Base-by-base conservation (phyloP, 768 basidiomycete species). In the Pilatotrama ljubarskyi region DNA sequence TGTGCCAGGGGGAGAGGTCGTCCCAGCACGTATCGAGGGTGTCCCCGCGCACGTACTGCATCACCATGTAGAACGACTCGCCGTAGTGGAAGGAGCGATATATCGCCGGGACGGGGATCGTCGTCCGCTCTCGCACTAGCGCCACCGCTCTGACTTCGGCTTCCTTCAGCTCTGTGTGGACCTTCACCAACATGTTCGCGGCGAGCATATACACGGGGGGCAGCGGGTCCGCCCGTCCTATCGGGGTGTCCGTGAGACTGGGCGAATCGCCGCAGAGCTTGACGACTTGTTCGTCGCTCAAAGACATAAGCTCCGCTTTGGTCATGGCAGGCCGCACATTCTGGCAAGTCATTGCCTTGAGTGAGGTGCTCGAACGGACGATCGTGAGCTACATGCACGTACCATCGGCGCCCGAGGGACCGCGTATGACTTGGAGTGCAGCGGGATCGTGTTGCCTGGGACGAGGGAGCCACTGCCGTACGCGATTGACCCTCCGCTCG, bases 51-150 rank as follows among this genome's bases (percentile, higher is more conserved):
- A 64, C 18, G 46, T 53, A 64, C 22, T 64, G 54, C 63, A 64
- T 57, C 29, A 64, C 47, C 11, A 64, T 38, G 26, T 42, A 55
- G 17, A 11, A n/a, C 0, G 37, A 5, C 3, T 18, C 15, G 2
- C n/a, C 15, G 13, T 54, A 49, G 9, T n/a, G 24, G 26, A 63
- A 69, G 26, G 61, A 70, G 6, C 68, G 67, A 42, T 64, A 66
- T 5, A 62, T 43, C 2, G n/a, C 35, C 6, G 61, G 61, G 14
- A 62, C 42, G 10, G 61, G 61, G 17, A 62, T 62, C 20, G 29
- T 38, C 13, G 61, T 62, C 20, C 13, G 43, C 18, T 40, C 17
- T 14, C 55, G 35, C 6, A 57, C 61, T 0, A 62, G 36, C 2
- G 8, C n/a, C 36, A 52, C 52, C 8, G 61, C 32, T 5, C 25